Conservation (phyloP, 169 alveolate species). For the Eimeria sp. region DNA sequence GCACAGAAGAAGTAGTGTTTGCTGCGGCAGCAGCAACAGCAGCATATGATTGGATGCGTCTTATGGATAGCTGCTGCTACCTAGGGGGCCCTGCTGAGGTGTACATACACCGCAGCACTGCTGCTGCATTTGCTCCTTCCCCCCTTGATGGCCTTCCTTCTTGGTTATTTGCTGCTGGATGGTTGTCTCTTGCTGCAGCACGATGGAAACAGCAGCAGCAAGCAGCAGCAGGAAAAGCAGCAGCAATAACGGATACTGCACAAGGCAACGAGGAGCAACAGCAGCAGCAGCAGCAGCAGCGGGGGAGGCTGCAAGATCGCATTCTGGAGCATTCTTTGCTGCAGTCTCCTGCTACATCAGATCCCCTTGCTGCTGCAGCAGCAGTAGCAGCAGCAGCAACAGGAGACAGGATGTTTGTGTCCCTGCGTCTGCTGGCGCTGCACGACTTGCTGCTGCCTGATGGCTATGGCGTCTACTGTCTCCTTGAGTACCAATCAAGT, state of each 20-base stretch:
- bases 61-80: constrained; percentile 48
- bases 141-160: constrained; percentile 16
- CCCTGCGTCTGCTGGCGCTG: constrained; percentile 22
- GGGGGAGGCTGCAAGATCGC: no score
- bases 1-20: constrained; percentile 16
- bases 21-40: not conserved
- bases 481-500: constrained; percentile 8
- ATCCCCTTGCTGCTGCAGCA: not conserved
- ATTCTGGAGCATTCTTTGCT: not conserved
- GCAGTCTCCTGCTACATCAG: not conserved
- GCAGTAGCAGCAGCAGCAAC: not conserved
- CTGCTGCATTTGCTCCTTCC: not conserved
- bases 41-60: constrained; percentile 14
- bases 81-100: constrained; percentile 13
- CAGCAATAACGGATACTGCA: not conserved
- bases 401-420: not conserved
- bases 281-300: not conserved
- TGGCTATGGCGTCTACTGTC: constrained; percentile 15
- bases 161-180: constrained; percentile 20
- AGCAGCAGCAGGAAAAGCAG: not conserved
- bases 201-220: not conserved
- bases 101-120: no score
- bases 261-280: not conserved
- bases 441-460: constrained; percentile 54
- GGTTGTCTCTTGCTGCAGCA: constrained; percentile 33